Evolutionary conservation across 371 early-diverging fungal genomes (phyloP).

Genomic region (Mortierella sp.): DNA sequence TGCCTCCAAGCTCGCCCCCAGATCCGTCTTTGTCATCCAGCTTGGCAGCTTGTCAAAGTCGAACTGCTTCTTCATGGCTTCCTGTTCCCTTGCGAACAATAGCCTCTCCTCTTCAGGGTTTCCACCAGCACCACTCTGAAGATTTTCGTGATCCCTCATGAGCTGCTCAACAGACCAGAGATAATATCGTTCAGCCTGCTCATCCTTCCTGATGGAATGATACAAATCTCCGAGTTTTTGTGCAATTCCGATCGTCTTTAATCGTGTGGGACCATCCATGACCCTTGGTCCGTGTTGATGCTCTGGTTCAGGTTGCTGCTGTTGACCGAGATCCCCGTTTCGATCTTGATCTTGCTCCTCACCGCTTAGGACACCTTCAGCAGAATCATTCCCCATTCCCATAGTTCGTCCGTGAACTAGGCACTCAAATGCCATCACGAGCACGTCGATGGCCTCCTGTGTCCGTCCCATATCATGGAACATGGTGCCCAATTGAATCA

Average conservation of each 20-base stretch:
- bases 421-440: conserved; percentile 60
- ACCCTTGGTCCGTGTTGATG: conserved; percentile 1
- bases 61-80: conserved; percentile 54
- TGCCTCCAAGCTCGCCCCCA: conserved; percentile 71
- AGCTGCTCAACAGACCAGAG: conserved; percentile 74
- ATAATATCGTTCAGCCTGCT: conserved; percentile 73
- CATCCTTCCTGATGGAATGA: conserved; percentile 59
- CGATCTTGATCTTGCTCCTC: background rate
- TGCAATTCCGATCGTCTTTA: conserved; percentile 67
- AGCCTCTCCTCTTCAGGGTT: conserved; percentile 16
- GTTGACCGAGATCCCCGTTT: background rate
- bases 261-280: conserved; percentile 59
- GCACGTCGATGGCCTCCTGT: conserved; percentile 67
- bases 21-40: conserved; percentile 71
- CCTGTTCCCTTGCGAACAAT: conserved; percentile 31
- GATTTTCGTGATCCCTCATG: conserved; percentile 31
- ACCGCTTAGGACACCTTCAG: background rate
- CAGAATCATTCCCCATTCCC: conserved; percentile 24
- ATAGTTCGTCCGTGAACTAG: conserved; percentile 51
- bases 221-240: conserved; percentile 74
- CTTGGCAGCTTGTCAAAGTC: conserved; percentile 69
- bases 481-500: conserved; percentile 70
- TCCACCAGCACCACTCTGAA: background rate
- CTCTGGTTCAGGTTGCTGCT: background rate
- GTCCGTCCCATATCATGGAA: conserved; percentile 64